Conservation (phyloP, 2,329 filamentous ascomycete species). For the Ceratocystis smalleyi region DNA sequence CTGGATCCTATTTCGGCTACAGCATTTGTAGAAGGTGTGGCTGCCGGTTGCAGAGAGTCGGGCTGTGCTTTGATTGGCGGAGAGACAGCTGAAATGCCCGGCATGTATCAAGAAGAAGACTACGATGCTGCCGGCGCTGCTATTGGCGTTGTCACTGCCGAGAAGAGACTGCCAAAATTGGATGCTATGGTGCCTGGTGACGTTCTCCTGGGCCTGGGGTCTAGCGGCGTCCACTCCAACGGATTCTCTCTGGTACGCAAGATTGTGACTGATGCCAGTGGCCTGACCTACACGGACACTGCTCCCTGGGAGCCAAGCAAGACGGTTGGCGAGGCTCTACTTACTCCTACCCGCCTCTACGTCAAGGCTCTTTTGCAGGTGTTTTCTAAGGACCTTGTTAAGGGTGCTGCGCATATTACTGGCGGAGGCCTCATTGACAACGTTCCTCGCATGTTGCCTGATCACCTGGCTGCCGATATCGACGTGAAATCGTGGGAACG, state of each 20-base stretch:
- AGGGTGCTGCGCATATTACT: slow-evolving; percentile 93
- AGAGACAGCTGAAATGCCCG: slow-evolving; percentile 97
- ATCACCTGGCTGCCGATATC: slow-evolving; percentile 61
- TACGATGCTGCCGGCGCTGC: slow-evolving; percentile 90
- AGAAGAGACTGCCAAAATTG: slow-evolving; percentile 58
- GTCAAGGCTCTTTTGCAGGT: slow-evolving; percentile 65
- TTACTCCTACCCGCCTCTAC: slow-evolving; percentile 88
- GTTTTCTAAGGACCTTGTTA: slow-evolving; percentile 48
- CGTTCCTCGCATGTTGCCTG: slow-evolving; percentile 81
- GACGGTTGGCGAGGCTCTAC: slow-evolving; percentile 57
- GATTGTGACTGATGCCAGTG: slow-evolving; percentile 54
- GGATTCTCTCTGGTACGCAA: slow-evolving; percentile 93
- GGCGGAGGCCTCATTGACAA: slow-evolving; percentile 89
- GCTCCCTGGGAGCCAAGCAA: slow-evolving; percentile 58
- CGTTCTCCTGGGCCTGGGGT: slow-evolving; percentile 69
- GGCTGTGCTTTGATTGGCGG: slow-evolving; percentile 88
- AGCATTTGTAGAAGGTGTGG: slow-evolving; percentile 82
- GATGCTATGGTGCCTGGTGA: slow-evolving; percentile 67
- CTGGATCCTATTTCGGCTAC: slow-evolving; percentile 64
- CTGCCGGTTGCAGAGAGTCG: slow-evolving; percentile 68
- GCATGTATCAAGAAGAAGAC: slow-evolving; percentile 74
- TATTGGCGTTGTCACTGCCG: slow-evolving; percentile 61
- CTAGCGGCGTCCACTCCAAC: slow-evolving; percentile 84
- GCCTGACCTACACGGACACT: slow-evolving; percentile 52
- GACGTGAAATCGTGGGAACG: slow-evolving; percentile 62